Evolutionary conservation across 305 asterid species (phyloP).

Genomic region (Ilex paraguariensis): DNA sequence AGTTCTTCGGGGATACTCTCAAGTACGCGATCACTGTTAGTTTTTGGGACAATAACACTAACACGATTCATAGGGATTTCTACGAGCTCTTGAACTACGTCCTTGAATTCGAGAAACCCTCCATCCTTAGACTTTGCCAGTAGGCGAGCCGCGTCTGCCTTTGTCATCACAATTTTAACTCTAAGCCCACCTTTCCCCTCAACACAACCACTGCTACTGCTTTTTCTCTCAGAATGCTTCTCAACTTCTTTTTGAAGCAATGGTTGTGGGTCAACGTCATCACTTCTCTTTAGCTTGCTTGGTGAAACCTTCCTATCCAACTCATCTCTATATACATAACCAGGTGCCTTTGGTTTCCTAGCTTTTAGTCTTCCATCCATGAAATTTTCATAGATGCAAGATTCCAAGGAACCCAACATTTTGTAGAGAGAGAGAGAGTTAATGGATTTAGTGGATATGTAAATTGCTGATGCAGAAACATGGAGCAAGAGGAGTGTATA

Average conservation of each 20-base stretch:
- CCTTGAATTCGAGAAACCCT: slow-evolving; percentile 21
- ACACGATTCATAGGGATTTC: slow-evolving; percentile 16
- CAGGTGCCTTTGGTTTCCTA: not conserved
- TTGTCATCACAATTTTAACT: slow-evolving; percentile 28
- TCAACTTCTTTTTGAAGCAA: slow-evolving; percentile 9
- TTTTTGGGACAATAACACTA: slow-evolving; percentile 4
- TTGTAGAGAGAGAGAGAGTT: no score
- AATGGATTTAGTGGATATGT: no score
- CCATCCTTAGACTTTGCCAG: slow-evolving; percentile 25
- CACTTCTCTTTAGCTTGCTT: no score
- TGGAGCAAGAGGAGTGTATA: no score
- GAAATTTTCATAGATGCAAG: not conserved
- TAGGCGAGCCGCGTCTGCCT: slow-evolving; percentile 26
- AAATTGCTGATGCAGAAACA: no score
- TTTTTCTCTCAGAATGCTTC: no score
- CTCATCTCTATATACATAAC: slow-evolving; percentile 10
- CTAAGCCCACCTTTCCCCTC: not conserved
- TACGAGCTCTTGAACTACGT: slow-evolving; percentile 22
- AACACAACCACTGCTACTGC: no score
- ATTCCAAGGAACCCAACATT: no score
- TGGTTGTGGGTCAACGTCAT: no score
- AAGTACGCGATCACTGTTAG: no score
- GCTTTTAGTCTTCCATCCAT: not conserved
- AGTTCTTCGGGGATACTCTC: no score
- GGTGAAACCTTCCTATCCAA: not conserved